Evolutionary conservation across 306 rosid genomes (phyloP).

Genomic region (Lotus japonicus): DNA sequence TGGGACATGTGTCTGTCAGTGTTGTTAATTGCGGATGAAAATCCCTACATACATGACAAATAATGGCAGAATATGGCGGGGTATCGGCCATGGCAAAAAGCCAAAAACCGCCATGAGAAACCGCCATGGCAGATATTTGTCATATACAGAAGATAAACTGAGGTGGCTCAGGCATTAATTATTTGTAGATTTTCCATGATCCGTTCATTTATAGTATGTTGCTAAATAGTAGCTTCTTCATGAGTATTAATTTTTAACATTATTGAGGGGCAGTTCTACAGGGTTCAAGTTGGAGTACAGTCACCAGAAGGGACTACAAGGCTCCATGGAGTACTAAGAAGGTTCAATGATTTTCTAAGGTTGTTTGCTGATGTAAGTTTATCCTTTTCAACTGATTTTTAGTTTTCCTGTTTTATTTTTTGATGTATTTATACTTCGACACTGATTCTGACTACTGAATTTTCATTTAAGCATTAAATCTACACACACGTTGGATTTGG

Average conservation of each 20-base stretch:
- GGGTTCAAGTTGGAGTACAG: slow-evolving; percentile 95
- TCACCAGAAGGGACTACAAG: slow-evolving; percentile 80
- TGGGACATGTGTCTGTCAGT: background rate
- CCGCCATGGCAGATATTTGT: background rate
- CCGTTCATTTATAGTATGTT: background rate
- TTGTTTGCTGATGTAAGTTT: slow-evolving; percentile 73
- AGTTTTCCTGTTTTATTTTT: background rate
- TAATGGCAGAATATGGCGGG: too few relatives aligned
- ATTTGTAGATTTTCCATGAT: background rate
- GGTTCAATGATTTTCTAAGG: slow-evolving; percentile 95
- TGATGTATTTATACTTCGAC: background rate
- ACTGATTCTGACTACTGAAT: background rate
- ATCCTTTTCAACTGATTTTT: slow-evolving; percentile 5
- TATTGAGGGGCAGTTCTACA: slow-evolving; percentile 90
- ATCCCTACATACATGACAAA: too few relatives aligned
- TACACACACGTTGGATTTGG: background rate
- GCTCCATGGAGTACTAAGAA: slow-evolving; percentile 59
- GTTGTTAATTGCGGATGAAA: too few relatives aligned
- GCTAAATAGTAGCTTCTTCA: slow-evolving; percentile 14
- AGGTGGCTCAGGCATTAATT: background rate
- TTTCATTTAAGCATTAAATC: background rate
- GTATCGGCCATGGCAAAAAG: too few relatives aligned
- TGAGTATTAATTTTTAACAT: slow-evolving; percentile 47
- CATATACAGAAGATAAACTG: background rate
- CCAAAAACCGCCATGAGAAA: too few relatives aligned